Evolutionary conservation across 2,329 filamentous ascomycete species (phyloP), one percentile per base, ranked within the genome.

Genomic region (Pezicula rhizophila): DNA sequence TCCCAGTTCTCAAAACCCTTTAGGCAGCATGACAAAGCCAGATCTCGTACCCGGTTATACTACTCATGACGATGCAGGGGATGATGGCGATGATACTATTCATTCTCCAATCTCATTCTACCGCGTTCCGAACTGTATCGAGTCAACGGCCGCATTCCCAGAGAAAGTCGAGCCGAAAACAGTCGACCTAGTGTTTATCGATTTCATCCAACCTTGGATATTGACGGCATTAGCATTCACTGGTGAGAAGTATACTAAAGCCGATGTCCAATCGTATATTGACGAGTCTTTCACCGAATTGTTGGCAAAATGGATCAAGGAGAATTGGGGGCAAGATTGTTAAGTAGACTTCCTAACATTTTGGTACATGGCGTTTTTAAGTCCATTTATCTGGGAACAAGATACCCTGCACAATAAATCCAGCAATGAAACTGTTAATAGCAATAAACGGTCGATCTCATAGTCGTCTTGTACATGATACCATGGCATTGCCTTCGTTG

Each of bases 151-250:
- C 57, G 73, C 68, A 1, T 87, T 95, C 58, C 76, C 83, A 2
- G 52, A 62, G 0, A 59, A 68, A 8, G 62, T 64, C 5, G 71
- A 79, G 14, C 87, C 89, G 0, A 79, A 86, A 46, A 84, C 69
- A 1, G 89, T 99, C 1, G 92, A 97, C 65, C 66, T 99, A 7
- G 82, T 96, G 12, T 99, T 95, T 63, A 80, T 95, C 50, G 90
- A 95, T 64, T 99, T 96, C 65, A 83, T 97, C 33, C 79, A 93
- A 67, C 83, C 83, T 8, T 95, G 87, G 78, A 72, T 97, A 35
- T 67, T 95, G 15, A 70, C 85, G 10, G 90, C 89, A 2, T 71
- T 96, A 52, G 81, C 83, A 56, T 75, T 79, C 53, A 70, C 69
- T 23, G 79, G 79, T 0, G 74, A 73, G 1, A 71, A 74, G 23